phyloP scores from a whole-genome alignment of 371 early-diverging fungal species.

The Dichotomocladium elegans region DNA sequence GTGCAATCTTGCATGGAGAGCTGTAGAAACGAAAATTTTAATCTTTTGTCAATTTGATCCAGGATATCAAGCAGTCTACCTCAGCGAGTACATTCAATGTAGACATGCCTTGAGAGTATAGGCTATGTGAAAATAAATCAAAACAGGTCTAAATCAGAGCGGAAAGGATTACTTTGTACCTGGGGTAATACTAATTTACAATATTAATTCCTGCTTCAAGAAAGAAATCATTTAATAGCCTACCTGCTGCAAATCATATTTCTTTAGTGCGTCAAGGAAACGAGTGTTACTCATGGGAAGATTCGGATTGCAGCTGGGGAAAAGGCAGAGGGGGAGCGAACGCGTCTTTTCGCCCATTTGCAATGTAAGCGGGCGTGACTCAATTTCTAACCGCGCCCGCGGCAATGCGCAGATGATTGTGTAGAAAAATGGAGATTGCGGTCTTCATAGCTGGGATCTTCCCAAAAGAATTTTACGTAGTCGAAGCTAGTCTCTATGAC shows the following conservation, averaged over 20 bases:
- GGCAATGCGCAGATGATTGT: too few relatives aligned
- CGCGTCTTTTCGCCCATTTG: slow-evolving; percentile 1
- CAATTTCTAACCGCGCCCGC: background rate
- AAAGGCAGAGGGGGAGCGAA: background rate
- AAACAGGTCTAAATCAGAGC: too few relatives aligned
- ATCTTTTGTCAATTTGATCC: background rate
- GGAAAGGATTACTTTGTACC: too few relatives aligned
- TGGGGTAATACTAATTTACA: slow-evolving; percentile 24
- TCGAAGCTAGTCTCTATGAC: background rate
- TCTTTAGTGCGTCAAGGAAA: slow-evolving; percentile 16
- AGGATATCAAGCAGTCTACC: slow-evolving; percentile 4
- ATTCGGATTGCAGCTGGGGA: background rate
- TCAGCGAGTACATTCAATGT: slow-evolving; percentile 13
- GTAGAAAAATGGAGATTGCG: background rate
- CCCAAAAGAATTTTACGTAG: background rate
- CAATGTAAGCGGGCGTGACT: background rate
- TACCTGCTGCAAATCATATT: slow-evolving; percentile 19
- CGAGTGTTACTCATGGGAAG: slow-evolving; percentile 11
- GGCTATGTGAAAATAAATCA: too few relatives aligned
- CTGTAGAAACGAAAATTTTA: background rate
- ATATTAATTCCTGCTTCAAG: background rate
- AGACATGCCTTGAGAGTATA: slow-evolving; percentile 14
- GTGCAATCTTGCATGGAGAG: slow-evolving; percentile 25
- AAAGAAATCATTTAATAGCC: background rate
- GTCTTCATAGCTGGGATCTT: background rate